Percentiles rank a stretch among this genome's conserved stretches.
Conservation (phyloP, 345 rosid species). For the Eucalyptus brandiana region DNA sequence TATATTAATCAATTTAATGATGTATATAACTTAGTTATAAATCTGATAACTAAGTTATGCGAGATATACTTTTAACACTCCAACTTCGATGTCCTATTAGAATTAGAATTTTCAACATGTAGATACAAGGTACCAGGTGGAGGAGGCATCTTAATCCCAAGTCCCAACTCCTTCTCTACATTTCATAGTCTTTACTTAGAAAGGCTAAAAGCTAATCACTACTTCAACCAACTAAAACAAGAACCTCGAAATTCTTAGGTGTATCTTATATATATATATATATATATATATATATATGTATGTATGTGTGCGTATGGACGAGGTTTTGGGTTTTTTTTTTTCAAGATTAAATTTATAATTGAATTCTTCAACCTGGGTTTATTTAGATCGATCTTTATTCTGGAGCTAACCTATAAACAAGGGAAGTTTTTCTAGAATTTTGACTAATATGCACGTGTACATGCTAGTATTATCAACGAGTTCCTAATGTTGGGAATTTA, state of each 20-base stretch:
- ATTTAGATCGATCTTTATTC: not conserved
- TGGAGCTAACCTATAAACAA: not conserved
- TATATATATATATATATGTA: not conserved
- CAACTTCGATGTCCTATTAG: not conserved
- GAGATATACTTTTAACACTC: not conserved
- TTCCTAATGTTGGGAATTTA: not conserved
- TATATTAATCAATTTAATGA: no score
- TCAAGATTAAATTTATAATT: not conserved
- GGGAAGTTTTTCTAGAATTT: not conserved
- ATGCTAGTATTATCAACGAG: not conserved
- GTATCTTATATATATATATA: not conserved
- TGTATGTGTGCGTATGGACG: not conserved
- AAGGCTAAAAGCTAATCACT: not conserved
- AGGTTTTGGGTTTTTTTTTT: not conserved
- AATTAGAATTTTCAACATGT: not conserved
- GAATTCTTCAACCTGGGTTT: not conserved
- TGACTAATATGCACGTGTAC: not conserved
- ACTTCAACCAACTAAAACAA: not conserved
- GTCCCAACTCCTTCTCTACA: not conserved
- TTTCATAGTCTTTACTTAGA: not conserved
- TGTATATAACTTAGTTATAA: not conserved
- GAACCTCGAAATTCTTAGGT: not conserved
- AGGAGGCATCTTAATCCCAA: not conserved
- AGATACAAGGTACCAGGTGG: not conserved
- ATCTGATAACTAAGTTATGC: no score